Base-by-base conservation (phyloP, 306 rosid genomes). In the Comarum palustre region DNA sequence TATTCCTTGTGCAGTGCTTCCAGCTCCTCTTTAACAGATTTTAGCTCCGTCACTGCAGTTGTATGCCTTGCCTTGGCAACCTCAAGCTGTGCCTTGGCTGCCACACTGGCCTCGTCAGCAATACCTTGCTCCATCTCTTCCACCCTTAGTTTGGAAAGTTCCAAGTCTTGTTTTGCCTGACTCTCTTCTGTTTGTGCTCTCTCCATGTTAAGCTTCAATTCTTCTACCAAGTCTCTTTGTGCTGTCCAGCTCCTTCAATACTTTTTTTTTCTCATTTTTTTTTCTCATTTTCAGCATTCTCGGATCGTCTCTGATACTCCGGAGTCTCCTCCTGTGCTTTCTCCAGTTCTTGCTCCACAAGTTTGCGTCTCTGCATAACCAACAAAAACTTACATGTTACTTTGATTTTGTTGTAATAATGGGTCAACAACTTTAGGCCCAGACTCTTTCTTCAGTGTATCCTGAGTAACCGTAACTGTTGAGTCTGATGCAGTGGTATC, bases 81-180 rank as follows among this genome's bases (percentile, higher is more conserved):
- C 88, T 95, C 93, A 66, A 92, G 97, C 77, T 95, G 99, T 5
- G 96, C 96, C 96, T 87, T 91, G 84, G 96, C 97, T 74, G 99
- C 99, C 65, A 92, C 87, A 71, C 99, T 95, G 39, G 99, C 86
- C 79, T 92, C 99, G 3, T 92, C 97, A 66, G 96, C 97, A 73
- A 95, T 87, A 43, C 99, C 99, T 82, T 95, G 97, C 87, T 95
- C 99, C 96, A 95, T 90, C 88, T 95, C 99, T 85, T 92, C 97
- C 79, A 95, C 99, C 81, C 99, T 87, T 67, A 95, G 99, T 86
- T 88, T 87, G 45, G 96, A 96, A 72, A 95, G 99, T 73, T 95
- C 99, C 0, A 97, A 92, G 84, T 95, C 99, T 77, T 95, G 99
- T 76, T 82, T 92, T 77, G 96, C 99, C 76, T 95, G 96, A 43